Conservation (phyloP, 768 basidiomycete species). For the Leccinum subtestaceum region DNA sequence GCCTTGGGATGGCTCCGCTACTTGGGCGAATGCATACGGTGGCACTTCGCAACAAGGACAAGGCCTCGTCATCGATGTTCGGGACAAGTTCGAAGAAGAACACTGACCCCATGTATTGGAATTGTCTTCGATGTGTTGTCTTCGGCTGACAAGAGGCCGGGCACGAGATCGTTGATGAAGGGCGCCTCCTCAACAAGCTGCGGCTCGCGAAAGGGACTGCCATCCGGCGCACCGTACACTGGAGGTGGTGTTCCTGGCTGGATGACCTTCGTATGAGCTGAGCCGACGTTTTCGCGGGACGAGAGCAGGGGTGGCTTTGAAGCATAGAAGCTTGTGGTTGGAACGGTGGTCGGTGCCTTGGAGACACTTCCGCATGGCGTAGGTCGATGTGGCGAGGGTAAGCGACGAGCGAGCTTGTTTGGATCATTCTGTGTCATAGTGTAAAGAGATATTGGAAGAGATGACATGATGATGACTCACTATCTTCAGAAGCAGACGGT, state of each 20-base stretch:
- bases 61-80: slow-evolving; percentile 53
- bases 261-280: slow-evolving; percentile 35
- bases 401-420: slow-evolving; percentile 33
- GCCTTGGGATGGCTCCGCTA: slow-evolving; percentile 24
- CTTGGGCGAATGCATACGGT: slow-evolving; percentile 25
- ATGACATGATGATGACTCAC: background rate
- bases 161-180: slow-evolving; percentile 34
- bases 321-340: slow-evolving; percentile 28
- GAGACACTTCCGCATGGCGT: slow-evolving; percentile 35
- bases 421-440: slow-evolving; percentile 50
- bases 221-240: slow-evolving; percentile 21
- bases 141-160: slow-evolving; percentile 38
- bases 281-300: slow-evolving; percentile 34
- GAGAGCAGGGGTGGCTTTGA: slow-evolving; percentile 38
- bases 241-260: slow-evolving; percentile 31
- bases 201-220: slow-evolving; percentile 48
- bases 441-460: background rate
- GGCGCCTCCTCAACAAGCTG: slow-evolving; percentile 49
- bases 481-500: too few relatives aligned
- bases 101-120: slow-evolving; percentile 39
- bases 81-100: slow-evolving; percentile 57
- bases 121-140: slow-evolving; percentile 10
- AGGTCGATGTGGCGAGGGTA: slow-evolving; percentile 43
- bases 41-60: slow-evolving; percentile 28
- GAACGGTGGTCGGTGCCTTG: slow-evolving; percentile 23